Percentiles rank a stretch among this genome's conserved stretches.
These are phyloP conservation scores for Melanogaster broomeanus DNA, from an alignment of 768 basidiomycete genomes.

Conservation along the genomic window DNA sequence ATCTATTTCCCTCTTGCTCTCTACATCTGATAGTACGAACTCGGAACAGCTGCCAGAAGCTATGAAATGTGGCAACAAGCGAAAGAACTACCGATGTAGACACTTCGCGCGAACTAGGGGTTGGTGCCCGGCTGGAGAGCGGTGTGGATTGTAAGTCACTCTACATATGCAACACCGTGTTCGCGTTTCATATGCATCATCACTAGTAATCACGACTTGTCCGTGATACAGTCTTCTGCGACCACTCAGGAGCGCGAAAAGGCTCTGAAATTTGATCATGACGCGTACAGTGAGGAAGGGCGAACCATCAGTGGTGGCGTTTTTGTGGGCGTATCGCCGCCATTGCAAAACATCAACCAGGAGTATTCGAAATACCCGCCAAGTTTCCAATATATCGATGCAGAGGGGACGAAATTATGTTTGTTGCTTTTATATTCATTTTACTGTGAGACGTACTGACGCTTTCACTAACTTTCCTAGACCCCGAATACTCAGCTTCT, in stretches of 20 bases:
- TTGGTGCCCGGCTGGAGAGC: slow-evolving; percentile 43
- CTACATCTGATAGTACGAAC: slow-evolving; percentile 19
- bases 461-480: slow-evolving; percentile 7
- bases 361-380: slow-evolving; percentile 3
- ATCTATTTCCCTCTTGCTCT: slow-evolving; percentile 22
- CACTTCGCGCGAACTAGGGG: slow-evolving; percentile 44
- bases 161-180: neutral
- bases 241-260: slow-evolving; percentile 8
- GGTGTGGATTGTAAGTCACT: slow-evolving; percentile 43
- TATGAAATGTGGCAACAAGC: neutral
- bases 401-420: slow-evolving; percentile 33
- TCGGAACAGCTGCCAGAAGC: slow-evolving; percentile 6
- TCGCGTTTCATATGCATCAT: neutral
- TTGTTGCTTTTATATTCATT: slow-evolving; percentile 15
- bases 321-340: slow-evolving; percentile 13
- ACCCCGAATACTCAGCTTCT: neutral
- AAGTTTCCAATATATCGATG: slow-evolving; percentile 33
- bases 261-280: slow-evolving; percentile 3
- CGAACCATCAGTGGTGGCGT: slow-evolving; percentile 30
- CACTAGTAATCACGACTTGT: slow-evolving; percentile 22
- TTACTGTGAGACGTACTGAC: neutral
- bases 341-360: slow-evolving; percentile 5
- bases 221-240: slow-evolving; percentile 27
- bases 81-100: slow-evolving; percentile 41
- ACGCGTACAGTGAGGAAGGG: slow-evolving; percentile 6